Base-by-base conservation (phyloP, 2,329 filamentous ascomycete species). In the Hymenoscyphus salicellus region DNA sequence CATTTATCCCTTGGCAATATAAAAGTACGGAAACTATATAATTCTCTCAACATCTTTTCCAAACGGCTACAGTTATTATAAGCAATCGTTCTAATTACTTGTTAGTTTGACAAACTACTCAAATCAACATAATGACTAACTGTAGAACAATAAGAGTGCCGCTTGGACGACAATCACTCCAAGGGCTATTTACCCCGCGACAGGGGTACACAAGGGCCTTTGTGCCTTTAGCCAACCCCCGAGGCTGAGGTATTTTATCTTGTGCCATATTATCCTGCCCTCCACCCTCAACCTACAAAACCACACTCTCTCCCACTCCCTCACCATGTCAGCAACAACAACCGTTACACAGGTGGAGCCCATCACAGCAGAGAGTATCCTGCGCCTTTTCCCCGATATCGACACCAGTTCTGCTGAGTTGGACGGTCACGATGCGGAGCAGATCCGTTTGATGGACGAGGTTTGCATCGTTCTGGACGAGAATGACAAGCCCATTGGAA, bases 391-490 rank as follows among this genome's bases (percentile, higher is more conserved):
- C 79, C 92, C 93, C 61, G 93, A 97, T 77, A 86, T 88, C 78
- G 83, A 90, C 78, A 87, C 87, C 66, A 88, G 89, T 72, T 80
- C 80, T 68, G 84, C 86, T 61, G 92, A 92, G 65, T 84, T 98
- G 55, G 89, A 89, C 63, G 95, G 94, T 60, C 96, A 98, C 81
- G 93, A 98, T 81, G 94, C 91, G 77, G 94, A 98, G 82, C 95
- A 99, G 81, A 97, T 97, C 74, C 89, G 94, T 60, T 81, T 99
- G 74, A 99, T 99, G 95, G 94, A 99, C 75, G 95, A 98, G 82
- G 90, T 97, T 59, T 99, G 95, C 84, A 98, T 99, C 77, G 95
- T 99, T 20, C 82, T 96, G 57, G 94, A 98, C 78, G 88, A 96
- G 73, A 86, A 98, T 74, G 95, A 98, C 78, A 82, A 87, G 73